A percentile compares a stretch with the other conserved stretches of the same genome.
These are phyloP conservation scores for Penicillium lividum DNA, from an alignment of 495 filamentous ascomycete genomes.

Conservation along the genomic window DNA sequence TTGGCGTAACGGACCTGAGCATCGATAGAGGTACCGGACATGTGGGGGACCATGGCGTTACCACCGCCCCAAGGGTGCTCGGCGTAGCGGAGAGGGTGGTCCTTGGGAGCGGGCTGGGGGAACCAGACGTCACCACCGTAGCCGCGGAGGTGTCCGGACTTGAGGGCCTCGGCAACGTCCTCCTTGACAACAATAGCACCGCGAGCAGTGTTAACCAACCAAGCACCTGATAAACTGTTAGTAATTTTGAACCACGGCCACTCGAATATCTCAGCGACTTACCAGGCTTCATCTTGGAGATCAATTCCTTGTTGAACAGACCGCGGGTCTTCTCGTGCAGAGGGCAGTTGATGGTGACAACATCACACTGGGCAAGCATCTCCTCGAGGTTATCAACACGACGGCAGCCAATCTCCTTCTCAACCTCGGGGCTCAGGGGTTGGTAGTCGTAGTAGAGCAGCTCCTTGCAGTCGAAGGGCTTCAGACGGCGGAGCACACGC, in stretches of 20 bases:
- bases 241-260: not conserved
- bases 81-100: constrained; percentile 90
- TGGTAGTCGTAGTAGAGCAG: constrained; percentile 99
- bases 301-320: constrained; percentile 99
- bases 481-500: constrained; percentile 92
- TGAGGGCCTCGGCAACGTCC: constrained; percentile 92
- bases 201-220: constrained; percentile 98
- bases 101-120: constrained; percentile 91
- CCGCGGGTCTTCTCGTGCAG: constrained; percentile 96
- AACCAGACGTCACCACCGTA: constrained; percentile 97
- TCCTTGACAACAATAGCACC: constrained; percentile 99
- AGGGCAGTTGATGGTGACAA: constrained; percentile 99
- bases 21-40: constrained; percentile 96
- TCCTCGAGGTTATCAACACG: constrained; percentile 88
- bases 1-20: constrained; percentile 93
- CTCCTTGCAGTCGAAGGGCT: constrained; percentile 99
- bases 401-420: constrained; percentile 95
- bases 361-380: constrained; percentile 92
- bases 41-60: constrained; percentile 98
- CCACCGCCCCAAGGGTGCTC: constrained; percentile 94
- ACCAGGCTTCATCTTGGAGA: constrained; percentile 97
- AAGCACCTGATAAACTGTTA: constrained; percentile 53
- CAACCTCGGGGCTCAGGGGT: constrained; percentile 78
- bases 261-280: not conserved
- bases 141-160: constrained; percentile 89